A percentile compares a stretch with the other conserved stretches of the same genome.
Conservation (phyloP, 768 basidiomycete species). For the Auricularia sp. region DNA sequence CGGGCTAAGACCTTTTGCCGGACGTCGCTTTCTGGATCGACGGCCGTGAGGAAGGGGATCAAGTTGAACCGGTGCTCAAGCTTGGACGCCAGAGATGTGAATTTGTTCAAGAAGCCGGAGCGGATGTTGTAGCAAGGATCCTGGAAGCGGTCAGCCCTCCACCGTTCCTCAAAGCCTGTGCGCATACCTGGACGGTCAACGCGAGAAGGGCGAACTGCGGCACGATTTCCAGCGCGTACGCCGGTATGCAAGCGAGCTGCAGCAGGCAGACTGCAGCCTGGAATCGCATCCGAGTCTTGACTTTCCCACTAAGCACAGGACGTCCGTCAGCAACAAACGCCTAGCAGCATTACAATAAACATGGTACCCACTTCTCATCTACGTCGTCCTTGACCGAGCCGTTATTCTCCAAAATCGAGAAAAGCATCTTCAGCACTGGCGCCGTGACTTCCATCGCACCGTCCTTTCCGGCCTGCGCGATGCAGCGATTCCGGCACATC, state of each 20-base stretch:
- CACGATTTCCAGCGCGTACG: constrained; percentile 47
- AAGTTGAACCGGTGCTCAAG: constrained; percentile 66
- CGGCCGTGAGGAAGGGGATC: constrained; percentile 78
- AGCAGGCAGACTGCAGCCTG: constrained; percentile 74
- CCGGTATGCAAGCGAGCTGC: constrained; percentile 54
- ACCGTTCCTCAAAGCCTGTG: background rate
- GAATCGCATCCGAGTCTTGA: constrained; percentile 69
- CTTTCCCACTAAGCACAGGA: constrained; percentile 34
- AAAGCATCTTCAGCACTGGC: constrained; percentile 69
- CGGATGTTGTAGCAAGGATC: constrained; percentile 87
- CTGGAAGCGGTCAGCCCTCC: constrained; percentile 27
- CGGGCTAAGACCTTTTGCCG: constrained; percentile 42
- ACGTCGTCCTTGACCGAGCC: constrained; percentile 47
- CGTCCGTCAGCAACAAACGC: background rate
- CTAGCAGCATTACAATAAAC: too few species aligned
- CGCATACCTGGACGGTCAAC: constrained; percentile 59
- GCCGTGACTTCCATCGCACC: constrained; percentile 55
- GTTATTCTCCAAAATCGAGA: constrained; percentile 53
- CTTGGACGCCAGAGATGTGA: constrained; percentile 50
- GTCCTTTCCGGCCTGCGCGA: constrained; percentile 52
- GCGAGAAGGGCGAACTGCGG: constrained; percentile 59
- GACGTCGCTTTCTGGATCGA: constrained; percentile 84
- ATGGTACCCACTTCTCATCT: constrained; percentile 35
- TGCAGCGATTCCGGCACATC: constrained; percentile 68
- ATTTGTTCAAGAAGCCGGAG: constrained; percentile 62